Evolutionary conservation across 352 stramenopile genomes (phyloP).

Genomic region (Saprolegnia diclina): DNA sequence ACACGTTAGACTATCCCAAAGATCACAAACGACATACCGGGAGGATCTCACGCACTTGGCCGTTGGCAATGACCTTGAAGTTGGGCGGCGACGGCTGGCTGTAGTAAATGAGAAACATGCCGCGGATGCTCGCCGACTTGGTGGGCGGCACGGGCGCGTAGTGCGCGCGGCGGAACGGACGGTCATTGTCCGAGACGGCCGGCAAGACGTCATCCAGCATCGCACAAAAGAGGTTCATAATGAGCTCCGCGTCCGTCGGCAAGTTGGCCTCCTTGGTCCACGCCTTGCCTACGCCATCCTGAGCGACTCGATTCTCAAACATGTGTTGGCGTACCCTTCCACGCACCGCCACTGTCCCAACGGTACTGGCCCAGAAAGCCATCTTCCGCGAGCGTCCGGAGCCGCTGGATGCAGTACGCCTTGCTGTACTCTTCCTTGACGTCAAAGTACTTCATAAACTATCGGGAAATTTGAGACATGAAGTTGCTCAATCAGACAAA

Average conservation of each 20-base stretch:
- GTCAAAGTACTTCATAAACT: slow-evolving; percentile 86
- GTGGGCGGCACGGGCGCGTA: slow-evolving; percentile 70
- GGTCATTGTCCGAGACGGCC: slow-evolving; percentile 64
- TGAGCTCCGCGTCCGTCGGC: slow-evolving; percentile 72
- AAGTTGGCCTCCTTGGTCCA: slow-evolving; percentile 57
- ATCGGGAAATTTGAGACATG: slow-evolving; percentile 20
- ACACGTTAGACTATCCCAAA: background rate
- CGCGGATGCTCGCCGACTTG: slow-evolving; percentile 18
- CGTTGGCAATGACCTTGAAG: slow-evolving; percentile 77
- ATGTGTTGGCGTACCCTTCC: slow-evolving; percentile 41
- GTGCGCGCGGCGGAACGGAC: slow-evolving; percentile 78
- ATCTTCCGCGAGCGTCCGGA: slow-evolving; percentile 85
- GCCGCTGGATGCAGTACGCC: slow-evolving; percentile 73
- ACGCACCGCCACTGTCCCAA: slow-evolving; percentile 73
- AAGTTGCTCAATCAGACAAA: background rate
- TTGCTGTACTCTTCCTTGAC: slow-evolving; percentile 64
- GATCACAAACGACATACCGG: slow-evolving; percentile 40
- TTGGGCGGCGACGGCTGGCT: slow-evolving; percentile 48
- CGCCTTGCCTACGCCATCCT: slow-evolving; percentile 45
- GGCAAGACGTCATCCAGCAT: slow-evolving; percentile 85
- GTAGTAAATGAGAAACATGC: slow-evolving; percentile 23
- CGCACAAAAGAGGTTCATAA: slow-evolving; percentile 86
- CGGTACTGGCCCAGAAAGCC: slow-evolving; percentile 76
- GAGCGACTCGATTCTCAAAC: background rate
- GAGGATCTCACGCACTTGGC: slow-evolving; percentile 72